Evolutionary conservation across 2,329 filamentous ascomycete genomes (phyloP).

Genomic region (Camillea tinctor): DNA sequence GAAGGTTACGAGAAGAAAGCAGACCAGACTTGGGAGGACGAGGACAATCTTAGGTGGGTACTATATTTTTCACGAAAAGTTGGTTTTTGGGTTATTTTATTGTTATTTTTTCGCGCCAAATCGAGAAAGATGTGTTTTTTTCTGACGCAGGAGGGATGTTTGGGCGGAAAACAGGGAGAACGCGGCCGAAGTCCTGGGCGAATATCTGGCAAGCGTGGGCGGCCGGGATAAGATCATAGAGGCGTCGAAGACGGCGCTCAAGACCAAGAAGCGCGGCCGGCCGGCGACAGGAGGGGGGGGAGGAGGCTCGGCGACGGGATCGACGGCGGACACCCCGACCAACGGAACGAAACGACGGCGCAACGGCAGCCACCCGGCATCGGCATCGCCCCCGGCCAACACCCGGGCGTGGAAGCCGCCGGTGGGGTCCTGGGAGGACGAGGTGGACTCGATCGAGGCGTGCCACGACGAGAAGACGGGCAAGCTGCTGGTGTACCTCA

Average conservation of each 20-base stretch:
- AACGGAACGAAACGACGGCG: conserved; percentile 47
- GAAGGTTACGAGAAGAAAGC: conserved; percentile 69
- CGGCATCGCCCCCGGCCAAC: conserved; percentile 47
- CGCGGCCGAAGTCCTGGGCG: conserved; percentile 58
- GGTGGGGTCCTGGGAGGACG: conserved; percentile 73
- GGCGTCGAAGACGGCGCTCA: conserved; percentile 48
- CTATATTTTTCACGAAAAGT: too few species aligned
- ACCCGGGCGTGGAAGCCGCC: conserved; percentile 62
- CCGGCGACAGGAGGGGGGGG: too few species aligned
- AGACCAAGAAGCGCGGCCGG: conserved; percentile 59
- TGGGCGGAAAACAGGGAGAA: conserved; percentile 44
- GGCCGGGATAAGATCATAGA: conserved; percentile 58
- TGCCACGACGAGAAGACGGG: conserved; percentile 63
- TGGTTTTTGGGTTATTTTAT: background rate
- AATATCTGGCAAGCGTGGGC: conserved; percentile 63
- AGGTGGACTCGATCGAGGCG: conserved; percentile 68
- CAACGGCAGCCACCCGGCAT: conserved; percentile 49
- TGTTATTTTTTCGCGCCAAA: conserved; percentile 7
- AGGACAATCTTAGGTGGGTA: conserved; percentile 64
- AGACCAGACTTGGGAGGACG: conserved; percentile 78
- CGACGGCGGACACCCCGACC: conserved; percentile 37
- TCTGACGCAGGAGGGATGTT: too few species aligned
- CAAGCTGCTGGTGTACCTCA: conserved; percentile 65
- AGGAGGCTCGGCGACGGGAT: conserved; percentile 42
- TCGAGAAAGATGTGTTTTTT: background rate